Evolutionary conservation across 2,329 filamentous ascomycete genomes (phyloP), one percentile per base, ranked within the genome.

Genomic region (Diplodia seriata): DNA sequence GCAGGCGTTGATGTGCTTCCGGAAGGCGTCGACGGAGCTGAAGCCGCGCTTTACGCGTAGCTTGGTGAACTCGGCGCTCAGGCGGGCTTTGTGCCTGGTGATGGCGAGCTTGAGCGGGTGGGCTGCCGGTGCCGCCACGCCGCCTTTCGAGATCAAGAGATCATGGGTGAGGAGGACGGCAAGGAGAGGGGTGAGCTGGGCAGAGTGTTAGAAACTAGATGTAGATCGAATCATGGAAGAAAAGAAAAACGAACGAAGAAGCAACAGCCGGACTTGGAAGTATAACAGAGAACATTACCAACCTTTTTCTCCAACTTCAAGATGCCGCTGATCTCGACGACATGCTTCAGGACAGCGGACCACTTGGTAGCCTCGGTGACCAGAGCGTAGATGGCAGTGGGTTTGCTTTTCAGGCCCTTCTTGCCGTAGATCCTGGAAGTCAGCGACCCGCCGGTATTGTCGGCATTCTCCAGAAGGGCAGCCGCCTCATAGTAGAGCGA

Each of bases 401-500:
- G 90, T 2, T 90, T 86, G 18, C 91, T 93, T 75, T 94, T 97
- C 72, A 93, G 81, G 8, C 85, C 83, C 73, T 91, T 91, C 70
- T 89, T 90, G 68, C 81, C 84, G 78, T 95, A 98, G 54, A 98
- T 88, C 43, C 92, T 85, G 8, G 93, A 92, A 79, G 96, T 97
- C 71, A 98, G 85, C 31, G 92, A 97, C 20, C 92, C 93, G n/a
- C 90, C 90, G 3, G 84, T 81, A n/a, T 87, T 85, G 1, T 86
- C 81, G 3, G 88, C 81, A 7, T 85, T 85, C 4, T 86, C 85
- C 67, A 99, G 81, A 43, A 97, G 83, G 15, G 89, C 85, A 4
- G 91, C 93, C 7, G 94, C 91, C 82, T 98, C 95, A 77, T 97
- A 91, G 78, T 99, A 99, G 68, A 99, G 90, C 57, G 94, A 97